Evolutionary conservation across 768 basidiomycete species (phyloP), one percentile per base, ranked within the genome.

Genomic region (Rhodocollybia butyracea): DNA sequence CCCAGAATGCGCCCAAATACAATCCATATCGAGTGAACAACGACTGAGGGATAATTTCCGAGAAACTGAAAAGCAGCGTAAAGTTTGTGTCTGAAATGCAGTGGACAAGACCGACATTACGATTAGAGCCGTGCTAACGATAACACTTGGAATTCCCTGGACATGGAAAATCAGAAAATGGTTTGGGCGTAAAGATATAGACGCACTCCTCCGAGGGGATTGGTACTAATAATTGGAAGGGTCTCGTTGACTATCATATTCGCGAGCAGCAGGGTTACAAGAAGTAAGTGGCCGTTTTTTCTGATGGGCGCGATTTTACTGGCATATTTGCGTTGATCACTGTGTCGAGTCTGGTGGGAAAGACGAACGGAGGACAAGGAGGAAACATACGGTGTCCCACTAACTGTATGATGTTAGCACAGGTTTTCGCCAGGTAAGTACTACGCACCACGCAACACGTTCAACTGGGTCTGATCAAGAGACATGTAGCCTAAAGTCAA

Each of bases 11-110:
- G 32, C 93, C 92, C 40, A 96, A 80, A 61, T 87, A 90, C 5
- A 95, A 79, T 24, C 94, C 94, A 73, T 93, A 88, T 36, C 94
- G 87, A 21, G 91, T 91, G 69, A 91, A 96, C 21, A 95, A 74
- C 1, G 90, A 91, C 65, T 96, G 93, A 0, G 94, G 94, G 58
- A 95, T 95, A 59, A 95, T 91, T 72, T 95, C 93, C 26, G 92
- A 75, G 67, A 94, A 95, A 58, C 91, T 95, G 62, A 36, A 8
- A 54, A 38, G 40, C 3, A 12, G 3, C 11, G 21, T 17, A 12
- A 31, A 41, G 2, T 30, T 24, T 5, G 7, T 6, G n/a, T 29
- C 27, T 21, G 21, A 8, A 12, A 19, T 26, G 17, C 8, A 32
- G 46, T 13, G 29, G 15, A 19, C n/a, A 46, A 19, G 30, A 82